phyloP scores from a whole-genome alignment of 2,329 filamentous ascomycete species.

The Arthrobotrys pseudoclavata region DNA sequence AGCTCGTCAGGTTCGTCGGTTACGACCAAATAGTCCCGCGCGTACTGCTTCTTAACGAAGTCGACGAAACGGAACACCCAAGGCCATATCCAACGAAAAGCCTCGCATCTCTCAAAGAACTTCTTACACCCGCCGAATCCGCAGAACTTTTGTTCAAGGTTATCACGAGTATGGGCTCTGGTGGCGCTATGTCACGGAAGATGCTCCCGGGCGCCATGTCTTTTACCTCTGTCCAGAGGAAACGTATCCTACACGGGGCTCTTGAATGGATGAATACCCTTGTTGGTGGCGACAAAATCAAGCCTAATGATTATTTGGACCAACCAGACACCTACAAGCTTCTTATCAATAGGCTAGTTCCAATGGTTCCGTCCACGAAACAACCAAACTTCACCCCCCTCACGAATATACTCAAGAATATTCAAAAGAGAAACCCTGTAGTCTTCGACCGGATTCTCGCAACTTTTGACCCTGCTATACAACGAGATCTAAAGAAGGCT shows the following conservation, averaged over 20 bases:
- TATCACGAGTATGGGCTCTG: slow-evolving; percentile 62
- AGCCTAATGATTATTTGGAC: slow-evolving; percentile 62
- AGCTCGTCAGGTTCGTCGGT: slow-evolving; percentile 63
- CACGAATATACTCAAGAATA: slow-evolving; percentile 61
- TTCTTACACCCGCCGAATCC: slow-evolving; percentile 62
- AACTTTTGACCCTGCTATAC: slow-evolving; percentile 62
- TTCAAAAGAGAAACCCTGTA: slow-evolving; percentile 60
- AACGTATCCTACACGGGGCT: slow-evolving; percentile 62
- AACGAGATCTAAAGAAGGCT: slow-evolving; percentile 62
- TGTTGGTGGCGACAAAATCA: slow-evolving; percentile 47
- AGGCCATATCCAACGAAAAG: slow-evolving; percentile 62
- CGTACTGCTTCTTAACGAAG: slow-evolving; percentile 63
- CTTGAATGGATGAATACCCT: slow-evolving; percentile 63
- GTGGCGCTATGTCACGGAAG: slow-evolving; percentile 62
- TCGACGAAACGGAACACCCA: slow-evolving; percentile 63
- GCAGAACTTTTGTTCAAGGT: slow-evolving; percentile 62
- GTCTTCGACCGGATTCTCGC: slow-evolving; percentile 63
- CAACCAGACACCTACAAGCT: slow-evolving; percentile 62
- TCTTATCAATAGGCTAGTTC: slow-evolving; percentile 62
- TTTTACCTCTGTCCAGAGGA: slow-evolving; percentile 62
- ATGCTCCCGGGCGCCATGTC: slow-evolving; percentile 61
- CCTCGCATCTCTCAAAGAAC: slow-evolving; percentile 62
- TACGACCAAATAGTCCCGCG: slow-evolving; percentile 64
- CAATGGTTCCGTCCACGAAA: slow-evolving; percentile 62
- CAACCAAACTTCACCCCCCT: slow-evolving; percentile 61